Conservation (phyloP, 2,329 filamentous ascomycete species). For the Fusarium sacchari region DNA sequence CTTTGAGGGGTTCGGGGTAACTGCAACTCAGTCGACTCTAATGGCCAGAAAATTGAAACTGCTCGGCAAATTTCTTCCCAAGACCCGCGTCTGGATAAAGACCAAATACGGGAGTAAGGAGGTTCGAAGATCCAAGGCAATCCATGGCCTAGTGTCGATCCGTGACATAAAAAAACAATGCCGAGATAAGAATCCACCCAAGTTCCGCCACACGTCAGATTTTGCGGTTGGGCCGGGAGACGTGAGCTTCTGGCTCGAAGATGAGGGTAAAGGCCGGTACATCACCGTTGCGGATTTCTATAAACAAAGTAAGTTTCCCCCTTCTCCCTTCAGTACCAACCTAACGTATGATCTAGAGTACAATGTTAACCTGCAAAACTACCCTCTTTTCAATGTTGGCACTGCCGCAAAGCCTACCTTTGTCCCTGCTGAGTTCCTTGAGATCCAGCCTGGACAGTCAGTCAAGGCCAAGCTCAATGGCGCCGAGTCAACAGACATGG, state of each 20-base stretch:
- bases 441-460: constrained; percentile 71
- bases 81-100: constrained; percentile 50
- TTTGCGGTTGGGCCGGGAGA: constrained; percentile 46
- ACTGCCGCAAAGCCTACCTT: constrained; percentile 66
- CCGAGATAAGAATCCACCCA: constrained; percentile 29
- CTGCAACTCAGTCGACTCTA: not conserved
- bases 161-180: constrained; percentile 35
- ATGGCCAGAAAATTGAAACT: constrained; percentile 36
- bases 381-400: constrained; percentile 75
- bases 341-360: constrained; percentile 48
- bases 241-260: constrained; percentile 47
- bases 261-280: constrained; percentile 42
- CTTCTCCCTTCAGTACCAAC: not conserved
- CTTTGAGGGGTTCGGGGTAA: constrained; percentile 43
- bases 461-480: constrained; percentile 67
- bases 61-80: constrained; percentile 52
- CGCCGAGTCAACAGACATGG: constrained; percentile 74
- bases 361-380: constrained; percentile 46
- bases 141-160: constrained; percentile 43
- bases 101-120: constrained; percentile 47
- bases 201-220: constrained; percentile 41
- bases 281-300: constrained; percentile 58
- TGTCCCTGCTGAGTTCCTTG: constrained; percentile 73
- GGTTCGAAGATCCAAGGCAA: constrained; percentile 45
- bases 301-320: constrained; percentile 48